phyloP scores from a whole-genome alignment of 495 filamentous ascomycete species.

The Xylaria intraflava region DNA sequence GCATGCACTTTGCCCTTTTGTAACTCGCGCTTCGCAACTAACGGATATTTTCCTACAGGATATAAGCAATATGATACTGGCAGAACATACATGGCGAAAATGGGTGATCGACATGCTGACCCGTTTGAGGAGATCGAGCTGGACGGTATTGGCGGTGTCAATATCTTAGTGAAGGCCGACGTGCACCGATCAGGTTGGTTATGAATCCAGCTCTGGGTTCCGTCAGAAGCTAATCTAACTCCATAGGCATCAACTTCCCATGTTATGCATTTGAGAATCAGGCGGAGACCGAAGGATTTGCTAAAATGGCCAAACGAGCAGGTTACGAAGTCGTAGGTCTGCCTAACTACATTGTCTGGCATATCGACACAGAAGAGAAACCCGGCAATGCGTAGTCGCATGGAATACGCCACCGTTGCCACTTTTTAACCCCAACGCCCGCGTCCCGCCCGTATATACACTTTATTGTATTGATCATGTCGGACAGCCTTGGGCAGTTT shows the following conservation, averaged over 20 bases:
- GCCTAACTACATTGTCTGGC: constrained; percentile 98
- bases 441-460: not conserved
- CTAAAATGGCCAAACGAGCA: constrained; percentile 96
- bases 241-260: constrained; percentile 88
- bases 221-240: constrained; percentile 4
- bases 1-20: constrained; percentile 29
- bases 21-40: constrained; percentile 7
- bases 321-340: constrained; percentile 88
- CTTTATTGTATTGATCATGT: constrained; percentile 16
- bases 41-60: constrained; percentile 40
- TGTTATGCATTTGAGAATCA: constrained; percentile 98
- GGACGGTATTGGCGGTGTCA: constrained; percentile 95
- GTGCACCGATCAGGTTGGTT: constrained; percentile 83
- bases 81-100: constrained; percentile 73
- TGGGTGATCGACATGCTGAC: constrained; percentile 87
- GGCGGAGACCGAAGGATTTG: constrained; percentile 97
- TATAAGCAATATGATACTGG: constrained; percentile 91
- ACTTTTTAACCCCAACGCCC: constrained; percentile 1
- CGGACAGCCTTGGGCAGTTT: constrained; percentile 20
- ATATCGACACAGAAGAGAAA: constrained; percentile 98
- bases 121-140: constrained; percentile 86
- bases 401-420: not conserved
- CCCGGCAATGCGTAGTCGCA: constrained; percentile 59
- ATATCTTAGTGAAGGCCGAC: constrained; percentile 94
- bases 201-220: not conserved